Evolutionary conservation across 495 filamentous ascomycete genomes (phyloP), one percentile per base, ranked within the genome.

Genomic region (Podospora appendiculata): DNA sequence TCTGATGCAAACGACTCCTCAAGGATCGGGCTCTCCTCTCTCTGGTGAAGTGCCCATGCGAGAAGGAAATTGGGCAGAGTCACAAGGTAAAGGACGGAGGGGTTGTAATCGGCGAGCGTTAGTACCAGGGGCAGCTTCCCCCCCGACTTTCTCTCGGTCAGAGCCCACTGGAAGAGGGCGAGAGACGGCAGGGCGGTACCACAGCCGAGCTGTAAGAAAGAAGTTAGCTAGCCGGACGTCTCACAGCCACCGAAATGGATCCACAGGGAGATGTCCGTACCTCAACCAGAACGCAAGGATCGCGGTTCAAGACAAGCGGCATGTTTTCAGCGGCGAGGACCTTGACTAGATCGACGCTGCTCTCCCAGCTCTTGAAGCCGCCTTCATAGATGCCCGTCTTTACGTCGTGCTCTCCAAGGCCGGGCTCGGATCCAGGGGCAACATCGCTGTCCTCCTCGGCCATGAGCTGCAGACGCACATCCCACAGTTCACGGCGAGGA

Each of bases 281-380:
- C 79, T 97, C 92, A 42, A 96, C 75, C 47, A 92, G 65, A 54
- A 85, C 81, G 40, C 70, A 64, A 50, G 56, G 55, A 42, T 55
- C 57, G 33, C 51, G 70, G 11, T 44, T 47, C 41, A 83, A 65
- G 35, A 81, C 69, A 48, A 70, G 81, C 7, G 82, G 88, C 14
- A 89, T 71, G 65, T 88, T 62, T 58, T 57, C 67, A 3, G 62
- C 54, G 2, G 69, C 70, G 16, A 92, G 71, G 50, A 89, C 78
- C 58, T 79, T 86, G 13, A 89, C 90, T 16, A 98, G 70, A 70
- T 97, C 93, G 48, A 94, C 70, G 10, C 87, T 84, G 70, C 93
- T 95, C 70, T 98, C 93, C 93, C 93, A 98, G 57, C 89, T 95
- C 73, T 98, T 97, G 70, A 96, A 91, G n/a, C 93, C 93, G 38